Percentiles rank a stretch among this genome's conserved stretches.
Evolutionary conservation across 352 stramenopile genomes (phyloP).

Genomic region (Phytopythium cucurbitacearum): DNA sequence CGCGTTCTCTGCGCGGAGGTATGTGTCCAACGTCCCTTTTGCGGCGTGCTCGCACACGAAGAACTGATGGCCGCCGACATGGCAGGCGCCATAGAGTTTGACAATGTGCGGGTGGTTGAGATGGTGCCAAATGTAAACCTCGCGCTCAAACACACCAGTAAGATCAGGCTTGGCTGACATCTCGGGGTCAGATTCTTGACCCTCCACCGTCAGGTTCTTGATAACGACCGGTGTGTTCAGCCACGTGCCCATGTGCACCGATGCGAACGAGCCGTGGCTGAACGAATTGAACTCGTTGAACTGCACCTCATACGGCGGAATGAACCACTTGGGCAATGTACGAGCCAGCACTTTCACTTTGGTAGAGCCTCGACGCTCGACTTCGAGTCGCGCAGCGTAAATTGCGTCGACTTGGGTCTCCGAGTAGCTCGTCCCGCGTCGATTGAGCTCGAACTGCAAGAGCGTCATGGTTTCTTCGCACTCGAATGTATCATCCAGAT

Average conservation of each 20-base stretch:
- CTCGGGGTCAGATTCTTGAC: no score
- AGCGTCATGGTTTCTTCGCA: slow-evolving; percentile 22
- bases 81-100: slow-evolving; percentile 26
- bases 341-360: slow-evolving; percentile 9
- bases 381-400: slow-evolving; percentile 10
- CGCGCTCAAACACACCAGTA: slow-evolving; percentile 17
- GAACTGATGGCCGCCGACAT: slow-evolving; percentile 29
- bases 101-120: slow-evolving; percentile 28
- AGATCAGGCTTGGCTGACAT: neutral
- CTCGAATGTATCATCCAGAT: slow-evolving; percentile 14
- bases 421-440: slow-evolving; percentile 18
- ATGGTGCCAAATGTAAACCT: slow-evolving; percentile 26
- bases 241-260: slow-evolving; percentile 25
- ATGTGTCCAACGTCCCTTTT: slow-evolving; percentile 20
- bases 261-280: slow-evolving; percentile 22
- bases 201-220: slow-evolving; percentile 16
- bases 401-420: slow-evolving; percentile 16
- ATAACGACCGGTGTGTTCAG: slow-evolving; percentile 26
- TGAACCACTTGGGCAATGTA: slow-evolving; percentile 26
- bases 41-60: slow-evolving; percentile 27
- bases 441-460: slow-evolving; percentile 23
- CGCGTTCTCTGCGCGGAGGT: slow-evolving; percentile 11
- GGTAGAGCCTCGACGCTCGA: slow-evolving; percentile 5
- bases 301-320: slow-evolving; percentile 27
- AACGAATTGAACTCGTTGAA: slow-evolving; percentile 22